Percentiles rank a stretch among this genome's conserved stretches.
phyloP scores from a whole-genome alignment of 306 rosid genomes.

The Citrullus colocynthis region DNA sequence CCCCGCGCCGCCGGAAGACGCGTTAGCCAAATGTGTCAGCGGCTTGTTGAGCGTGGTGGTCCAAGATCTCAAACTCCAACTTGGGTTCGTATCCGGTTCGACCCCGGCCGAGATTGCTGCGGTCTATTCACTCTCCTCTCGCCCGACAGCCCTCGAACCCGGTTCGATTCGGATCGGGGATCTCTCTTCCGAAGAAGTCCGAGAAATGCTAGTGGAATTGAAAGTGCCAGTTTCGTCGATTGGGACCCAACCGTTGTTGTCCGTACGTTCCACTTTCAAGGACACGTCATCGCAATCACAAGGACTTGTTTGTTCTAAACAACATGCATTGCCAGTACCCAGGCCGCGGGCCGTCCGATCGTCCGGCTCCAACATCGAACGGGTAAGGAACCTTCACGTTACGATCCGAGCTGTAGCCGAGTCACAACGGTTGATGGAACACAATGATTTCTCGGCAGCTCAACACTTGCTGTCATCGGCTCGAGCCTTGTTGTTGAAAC shows the following conservation, averaged over 20 bases:
- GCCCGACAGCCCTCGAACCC: slow-evolving; percentile 35
- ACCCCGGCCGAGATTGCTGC: slow-evolving; percentile 49
- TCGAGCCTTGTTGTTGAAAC: slow-evolving; percentile 50
- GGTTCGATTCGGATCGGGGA: slow-evolving; percentile 35
- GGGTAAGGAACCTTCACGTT: slow-evolving; percentile 61
- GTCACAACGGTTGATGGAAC: slow-evolving; percentile 43
- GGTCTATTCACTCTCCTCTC: slow-evolving; percentile 43
- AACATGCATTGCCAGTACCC: slow-evolving; percentile 43
- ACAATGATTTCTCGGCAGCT: slow-evolving; percentile 46
- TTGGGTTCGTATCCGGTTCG: slow-evolving; percentile 38
- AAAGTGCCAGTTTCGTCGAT: slow-evolving; percentile 40
- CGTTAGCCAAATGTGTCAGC: slow-evolving; percentile 26
- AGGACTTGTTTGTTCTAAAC: slow-evolving; percentile 35
- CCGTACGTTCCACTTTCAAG: slow-evolving; percentile 49
- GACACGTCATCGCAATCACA: slow-evolving; percentile 45
- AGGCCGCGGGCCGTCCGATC: slow-evolving; percentile 66
- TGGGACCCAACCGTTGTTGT: slow-evolving; percentile 48
- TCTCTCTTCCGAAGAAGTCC: slow-evolving; percentile 58
- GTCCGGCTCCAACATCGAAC: slow-evolving; percentile 24
- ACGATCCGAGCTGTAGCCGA: slow-evolving; percentile 71
- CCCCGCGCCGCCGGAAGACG: slow-evolving; percentile 30
- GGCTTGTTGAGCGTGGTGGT: slow-evolving; percentile 49
- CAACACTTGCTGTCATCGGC: slow-evolving; percentile 61
- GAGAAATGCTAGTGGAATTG: slow-evolving; percentile 59
- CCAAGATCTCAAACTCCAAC: slow-evolving; percentile 55